phyloP scores from a whole-genome alignment of 164 flowering plant species.

The Tetracentron sinense region DNA sequence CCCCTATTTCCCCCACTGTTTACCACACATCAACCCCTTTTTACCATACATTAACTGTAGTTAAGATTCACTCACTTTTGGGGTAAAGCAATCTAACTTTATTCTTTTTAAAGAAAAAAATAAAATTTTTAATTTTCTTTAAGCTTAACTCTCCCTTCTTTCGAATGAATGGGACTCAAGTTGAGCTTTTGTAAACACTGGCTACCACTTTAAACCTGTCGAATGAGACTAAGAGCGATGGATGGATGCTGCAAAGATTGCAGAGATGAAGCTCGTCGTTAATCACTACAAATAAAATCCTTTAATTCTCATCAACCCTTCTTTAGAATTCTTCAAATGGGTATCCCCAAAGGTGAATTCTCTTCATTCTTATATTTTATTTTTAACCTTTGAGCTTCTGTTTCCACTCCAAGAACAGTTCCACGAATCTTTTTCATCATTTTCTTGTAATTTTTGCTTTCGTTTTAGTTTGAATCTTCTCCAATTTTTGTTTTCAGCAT shows the following conservation, averaged over 20 bases:
- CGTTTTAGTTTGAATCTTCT: background rate
- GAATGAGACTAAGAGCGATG: background rate
- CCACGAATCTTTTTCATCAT: background rate
- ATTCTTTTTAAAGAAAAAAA: no score
- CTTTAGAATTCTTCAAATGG: conserved; percentile 55
- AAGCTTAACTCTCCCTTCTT: no score
- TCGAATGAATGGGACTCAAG: no score
- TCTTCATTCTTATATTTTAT: no score
- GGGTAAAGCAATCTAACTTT: no score
- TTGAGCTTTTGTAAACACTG: no score
- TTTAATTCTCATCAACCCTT: conserved; percentile 45
- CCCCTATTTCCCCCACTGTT: no score
- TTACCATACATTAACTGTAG: no score
- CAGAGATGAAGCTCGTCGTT: conserved; percentile 45
- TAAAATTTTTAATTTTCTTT: no score
- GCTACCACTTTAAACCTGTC: no score
- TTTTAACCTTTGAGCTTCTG: background rate
- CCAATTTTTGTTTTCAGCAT: conserved; percentile 24
- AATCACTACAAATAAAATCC: conserved; percentile 53
- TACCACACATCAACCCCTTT: no score
- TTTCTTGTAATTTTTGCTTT: background rate
- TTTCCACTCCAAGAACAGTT: background rate
- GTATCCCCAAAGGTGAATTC: conserved; percentile 49
- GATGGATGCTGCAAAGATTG: conserved; percentile 33
- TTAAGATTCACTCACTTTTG: no score